Percentiles rank a stretch among this genome's conserved stretches.
These are phyloP conservation scores for Fomitopsis pulvina DNA, from an alignment of 768 basidiomycete species.

Conservation along the genomic window DNA sequence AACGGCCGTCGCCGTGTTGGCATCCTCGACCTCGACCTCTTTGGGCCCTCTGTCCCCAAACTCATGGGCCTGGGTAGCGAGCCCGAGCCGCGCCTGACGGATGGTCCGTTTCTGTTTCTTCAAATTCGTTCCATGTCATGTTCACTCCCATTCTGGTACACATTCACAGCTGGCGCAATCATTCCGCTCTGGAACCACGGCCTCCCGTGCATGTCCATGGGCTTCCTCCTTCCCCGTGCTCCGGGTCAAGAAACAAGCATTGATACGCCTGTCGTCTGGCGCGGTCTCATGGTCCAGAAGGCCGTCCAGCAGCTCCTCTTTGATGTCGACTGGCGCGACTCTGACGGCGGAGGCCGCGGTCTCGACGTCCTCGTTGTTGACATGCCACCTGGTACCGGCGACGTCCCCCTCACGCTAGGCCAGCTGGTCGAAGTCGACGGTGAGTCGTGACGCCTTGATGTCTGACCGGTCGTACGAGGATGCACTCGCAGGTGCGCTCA, in stretches of 20 bases:
- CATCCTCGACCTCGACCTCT: slow-evolving; percentile 90
- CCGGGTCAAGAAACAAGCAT: slow-evolving; percentile 41
- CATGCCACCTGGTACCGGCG: slow-evolving; percentile 97
- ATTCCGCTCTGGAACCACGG: slow-evolving; percentile 85
- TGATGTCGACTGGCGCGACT: slow-evolving; percentile 82
- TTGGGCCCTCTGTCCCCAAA: slow-evolving; percentile 90
- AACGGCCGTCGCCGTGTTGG: slow-evolving; percentile 57
- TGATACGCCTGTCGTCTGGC: slow-evolving; percentile 88
- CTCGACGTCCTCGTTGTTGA: slow-evolving; percentile 89
- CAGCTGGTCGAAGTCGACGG: slow-evolving; percentile 84
- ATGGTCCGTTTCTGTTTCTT: slow-evolving; percentile 36
- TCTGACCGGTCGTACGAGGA: background rate
- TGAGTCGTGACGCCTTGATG: slow-evolving; percentile 29
- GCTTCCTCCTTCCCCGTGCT: slow-evolving; percentile 72
- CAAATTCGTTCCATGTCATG: background rate
- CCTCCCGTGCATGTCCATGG: slow-evolving; percentile 94
- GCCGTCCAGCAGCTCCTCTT: slow-evolving; percentile 95
- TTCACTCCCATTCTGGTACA: background rate
- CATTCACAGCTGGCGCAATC: slow-evolving; percentile 54
- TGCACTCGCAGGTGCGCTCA: slow-evolving; percentile 63
- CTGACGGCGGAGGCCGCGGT: slow-evolving; percentile 29
- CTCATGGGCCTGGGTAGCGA: slow-evolving; percentile 81
- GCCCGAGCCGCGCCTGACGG: slow-evolving; percentile 73
- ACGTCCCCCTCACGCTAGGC: slow-evolving; percentile 87
- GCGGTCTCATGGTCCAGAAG: slow-evolving; percentile 97